phyloP scores from a whole-genome alignment of 2,329 filamentous ascomycete species.

The Hirsutella thompsonii region DNA sequence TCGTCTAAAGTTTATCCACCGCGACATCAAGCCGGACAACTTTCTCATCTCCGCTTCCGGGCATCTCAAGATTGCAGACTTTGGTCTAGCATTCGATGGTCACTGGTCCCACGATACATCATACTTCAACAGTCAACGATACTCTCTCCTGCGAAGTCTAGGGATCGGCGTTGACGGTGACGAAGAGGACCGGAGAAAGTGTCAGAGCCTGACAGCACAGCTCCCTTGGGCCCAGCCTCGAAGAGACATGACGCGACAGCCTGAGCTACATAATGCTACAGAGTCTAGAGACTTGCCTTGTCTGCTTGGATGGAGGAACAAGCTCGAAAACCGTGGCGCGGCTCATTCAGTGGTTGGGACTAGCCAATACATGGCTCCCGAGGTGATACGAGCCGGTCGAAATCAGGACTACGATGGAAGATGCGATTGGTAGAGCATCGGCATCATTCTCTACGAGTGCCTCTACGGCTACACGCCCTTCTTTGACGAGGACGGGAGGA shows the following conservation, averaged over 20 bases:
- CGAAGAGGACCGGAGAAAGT: constrained; percentile 49
- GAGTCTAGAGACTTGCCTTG: constrained; percentile 17
- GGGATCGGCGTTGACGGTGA: constrained; percentile 66
- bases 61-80: constrained; percentile 92
- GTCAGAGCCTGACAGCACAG: constrained; percentile 21
- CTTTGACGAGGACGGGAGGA: constrained; percentile 61
- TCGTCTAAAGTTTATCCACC: constrained; percentile 78
- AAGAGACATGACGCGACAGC: constrained; percentile 17
- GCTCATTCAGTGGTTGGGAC: constrained; percentile 86
- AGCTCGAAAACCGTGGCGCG: constrained; percentile 53
- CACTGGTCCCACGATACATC: constrained; percentile 86
- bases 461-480: constrained; percentile 89
- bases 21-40: constrained; percentile 95
- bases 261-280: constrained; percentile 17
- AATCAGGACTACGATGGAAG: constrained; percentile 62
- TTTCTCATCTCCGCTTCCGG: constrained; percentile 82
- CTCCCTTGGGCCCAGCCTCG: constrained; percentile 18
- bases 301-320: constrained; percentile 59
- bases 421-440: constrained; percentile 96
- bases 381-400: constrained; percentile 54
- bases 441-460: constrained; percentile 89
- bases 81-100: constrained; percentile 88
- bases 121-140: constrained; percentile 76
- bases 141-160: constrained; percentile 64
- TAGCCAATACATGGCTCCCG: constrained; percentile 96